Base-by-base conservation (phyloP, 768 basidiomycete genomes). In the Boletus fagicola region DNA sequence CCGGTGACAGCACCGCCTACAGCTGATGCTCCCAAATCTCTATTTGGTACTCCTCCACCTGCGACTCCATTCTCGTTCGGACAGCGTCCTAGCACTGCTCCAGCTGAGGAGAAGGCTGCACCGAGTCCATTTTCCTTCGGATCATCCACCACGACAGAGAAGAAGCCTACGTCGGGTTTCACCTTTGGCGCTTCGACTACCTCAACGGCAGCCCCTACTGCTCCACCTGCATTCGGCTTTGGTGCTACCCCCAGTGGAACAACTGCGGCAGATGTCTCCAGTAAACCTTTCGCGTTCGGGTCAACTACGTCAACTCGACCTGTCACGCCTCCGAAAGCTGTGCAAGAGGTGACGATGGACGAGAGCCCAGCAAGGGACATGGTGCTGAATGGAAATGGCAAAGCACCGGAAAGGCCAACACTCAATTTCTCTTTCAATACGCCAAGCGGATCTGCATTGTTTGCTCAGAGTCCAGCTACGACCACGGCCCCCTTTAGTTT, bases 261-360 rank as follows among this genome's bases (percentile, higher is more conserved):
- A n/a, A 65, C 68, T 24, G 69, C 71, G 3, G 67, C 77, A n/a
- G 77, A 80, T 59, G 74, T 75, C 10, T 74, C 81, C 7, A 77
- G 68, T 52, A 84, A 83, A 62, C 68, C 80, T 12, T 87, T 88
- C 59, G 42, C 75, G 15, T 88, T 89, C 57, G 84, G 83, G 35
- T 59, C 74, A 33, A 56, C 78, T 13, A 61, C 74, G 12, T 45
- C 70, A 44, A 69, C 76, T 28, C 76, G 85, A 22, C 78, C 87
- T n/a, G 72, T 76, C 6, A 90, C 88, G 0, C 87, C 88, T 11
- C 89, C 89, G 3, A 83, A 77, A 55, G 75, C 77, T 35, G 86
- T 85, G 45, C 80, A 85, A 49, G 89, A 89, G 57, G 81, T 87
- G 61, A 81, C 74, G 54, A 92, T 92, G 90, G 90, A 92, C 40